Evolutionary conservation across 352 stramenopile species (phyloP), one percentile per base, ranked within the genome.

Genomic region (Aphanomyces invadans): DNA sequence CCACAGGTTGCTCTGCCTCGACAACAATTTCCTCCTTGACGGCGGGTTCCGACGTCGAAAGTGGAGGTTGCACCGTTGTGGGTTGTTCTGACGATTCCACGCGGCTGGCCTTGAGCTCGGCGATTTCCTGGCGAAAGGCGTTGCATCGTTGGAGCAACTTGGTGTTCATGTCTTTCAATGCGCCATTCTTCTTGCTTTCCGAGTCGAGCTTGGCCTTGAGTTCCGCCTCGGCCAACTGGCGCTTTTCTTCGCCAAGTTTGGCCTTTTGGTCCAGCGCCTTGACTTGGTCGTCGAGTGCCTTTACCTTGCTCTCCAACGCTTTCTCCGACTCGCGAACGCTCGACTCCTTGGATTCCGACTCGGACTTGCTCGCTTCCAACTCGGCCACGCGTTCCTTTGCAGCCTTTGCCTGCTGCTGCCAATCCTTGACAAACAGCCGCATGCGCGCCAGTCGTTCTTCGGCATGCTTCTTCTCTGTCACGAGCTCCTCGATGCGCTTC

Each of bases 351-450:
- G 62, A 62, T 68, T 92, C 81, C 0, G 80, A 78, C 73, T 90
- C 88, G 25, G 75, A 77, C 25, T 29, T 26, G 28, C 4, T 31
- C 7, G 59, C 59, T 38, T 66, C 59, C 23, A 66, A 39, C 25
- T 66, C 45, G 19, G 59, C 32, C 19, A 42, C 29, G n/a, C 59
- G 48, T 17, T 36, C 59, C 28, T 66, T 42, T 9, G 26, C 42
- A 17, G 26, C 33, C 21, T 48, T 25, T 1, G 38, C 36, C 19
- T 42, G 59, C 25, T 59, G 26, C 74, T 92, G 90, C 83, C 83
- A 92, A 36, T 78, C 86, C 73, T 92, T 92, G 1, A 82, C 81
- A 57, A 90, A 92, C 1, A 74, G 76, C 70, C 90, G 89, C 66
- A 92, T 90, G 4, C 77, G 71, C 68, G 85, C 87, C 29, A 76